Conservation (phyloP, 2,329 filamentous ascomycete genomes). For the Pseudocercospora ulei region DNA sequence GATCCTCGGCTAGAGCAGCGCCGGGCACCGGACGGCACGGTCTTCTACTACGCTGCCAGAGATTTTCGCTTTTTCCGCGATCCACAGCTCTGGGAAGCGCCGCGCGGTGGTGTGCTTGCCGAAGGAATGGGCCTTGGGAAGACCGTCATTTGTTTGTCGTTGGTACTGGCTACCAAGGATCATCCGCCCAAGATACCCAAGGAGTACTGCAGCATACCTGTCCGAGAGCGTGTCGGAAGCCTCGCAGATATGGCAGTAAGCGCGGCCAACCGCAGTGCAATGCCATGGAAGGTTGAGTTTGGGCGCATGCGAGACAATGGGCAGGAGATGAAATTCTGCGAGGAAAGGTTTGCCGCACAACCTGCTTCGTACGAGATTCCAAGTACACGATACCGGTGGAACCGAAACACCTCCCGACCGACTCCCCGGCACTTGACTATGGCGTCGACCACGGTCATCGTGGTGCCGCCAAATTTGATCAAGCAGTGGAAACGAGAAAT, state of each 20-base stretch:
- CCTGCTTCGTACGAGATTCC: constrained; percentile 38
- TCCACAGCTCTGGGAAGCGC: constrained; percentile 63
- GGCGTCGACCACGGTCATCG: constrained; percentile 61
- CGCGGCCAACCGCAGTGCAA: constrained; percentile 53
- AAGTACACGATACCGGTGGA: constrained; percentile 35
- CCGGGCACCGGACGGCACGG: constrained; percentile 50
- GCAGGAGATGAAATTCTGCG: constrained; percentile 46
- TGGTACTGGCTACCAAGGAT: constrained; percentile 63
- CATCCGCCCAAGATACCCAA: constrained; percentile 58
- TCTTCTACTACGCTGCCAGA: constrained; percentile 62
- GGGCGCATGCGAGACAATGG: constrained; percentile 44
- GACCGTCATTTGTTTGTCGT: constrained; percentile 68
- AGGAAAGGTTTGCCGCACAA: constrained; percentile 42
- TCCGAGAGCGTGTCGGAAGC: constrained; percentile 48
- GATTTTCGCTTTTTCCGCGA: constrained; percentile 53
- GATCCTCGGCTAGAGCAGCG: constrained; percentile 62
- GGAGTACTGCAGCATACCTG: constrained; percentile 42
- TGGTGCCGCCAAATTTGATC: constrained; percentile 74
- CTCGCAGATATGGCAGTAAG: constrained; percentile 68
- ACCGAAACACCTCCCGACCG: constrained; percentile 36
- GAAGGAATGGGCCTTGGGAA: constrained; percentile 78
- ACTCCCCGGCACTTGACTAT: constrained; percentile 50
- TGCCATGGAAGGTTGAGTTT: constrained; percentile 62
- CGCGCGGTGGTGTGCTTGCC: constrained; percentile 65
- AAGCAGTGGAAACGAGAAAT: constrained; percentile 80